Conservation (phyloP, 345 rosid species). For the Gossypium mustelinum region DNA sequence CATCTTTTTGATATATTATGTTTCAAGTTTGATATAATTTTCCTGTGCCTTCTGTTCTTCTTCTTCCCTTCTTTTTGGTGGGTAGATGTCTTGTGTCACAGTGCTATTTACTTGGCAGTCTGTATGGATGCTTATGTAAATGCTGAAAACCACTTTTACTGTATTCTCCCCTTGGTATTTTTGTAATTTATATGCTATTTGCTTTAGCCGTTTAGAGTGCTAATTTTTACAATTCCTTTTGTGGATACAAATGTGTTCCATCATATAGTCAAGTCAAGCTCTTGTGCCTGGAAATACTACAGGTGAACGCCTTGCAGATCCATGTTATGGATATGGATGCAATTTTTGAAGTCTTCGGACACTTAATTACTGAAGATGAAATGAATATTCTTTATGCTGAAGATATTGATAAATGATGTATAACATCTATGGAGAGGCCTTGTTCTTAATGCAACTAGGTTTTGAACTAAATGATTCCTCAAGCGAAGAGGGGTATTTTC, state of each 20-base stretch:
- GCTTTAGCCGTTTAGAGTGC: conserved; percentile 25
- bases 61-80: not conserved
- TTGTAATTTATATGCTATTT: conserved; percentile 10
- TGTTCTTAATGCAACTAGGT: conserved; percentile 44
- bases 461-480: conserved; percentile 40
- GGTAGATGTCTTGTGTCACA: not conserved
- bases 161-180: not conserved
- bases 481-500: not conserved
- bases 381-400: conserved; percentile 42
- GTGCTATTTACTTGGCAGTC: not conserved
- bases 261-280: conserved; percentile 74
- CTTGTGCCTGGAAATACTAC: conserved; percentile 69
- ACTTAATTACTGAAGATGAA: conserved; percentile 45
- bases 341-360: conserved; percentile 42
- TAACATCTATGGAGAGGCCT: conserved; percentile 43
- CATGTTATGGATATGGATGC: conserved; percentile 39
- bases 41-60: not conserved
- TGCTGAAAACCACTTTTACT: not conserved
- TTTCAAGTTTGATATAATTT: not conserved
- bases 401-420: conserved; percentile 20
- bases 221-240: conserved; percentile 34
- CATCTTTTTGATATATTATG: not conserved
- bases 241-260: conserved; percentile 53
- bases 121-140: not conserved
- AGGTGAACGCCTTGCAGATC: conserved; percentile 63